phyloP scores from a whole-genome alignment of 2,329 filamentous ascomycete genomes.

The Torrubiellomyces zombiae region DNA sequence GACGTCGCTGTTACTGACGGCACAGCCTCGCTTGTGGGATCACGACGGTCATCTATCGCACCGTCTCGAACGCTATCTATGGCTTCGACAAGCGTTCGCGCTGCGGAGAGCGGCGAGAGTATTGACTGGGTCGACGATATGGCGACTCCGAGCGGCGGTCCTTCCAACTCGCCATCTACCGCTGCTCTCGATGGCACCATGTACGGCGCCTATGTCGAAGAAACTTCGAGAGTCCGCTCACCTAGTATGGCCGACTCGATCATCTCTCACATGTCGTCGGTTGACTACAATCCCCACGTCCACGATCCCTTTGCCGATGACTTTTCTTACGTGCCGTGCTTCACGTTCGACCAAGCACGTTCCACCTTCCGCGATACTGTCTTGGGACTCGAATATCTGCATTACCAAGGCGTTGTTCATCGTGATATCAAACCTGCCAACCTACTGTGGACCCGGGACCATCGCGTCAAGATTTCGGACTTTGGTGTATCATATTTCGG shows the following conservation, averaged over 20 bases:
- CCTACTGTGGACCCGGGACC: conserved; percentile 68
- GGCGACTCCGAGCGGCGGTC: conserved; percentile 34
- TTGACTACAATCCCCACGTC: conserved; percentile 38
- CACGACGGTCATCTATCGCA: conserved; percentile 25
- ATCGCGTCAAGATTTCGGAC: conserved; percentile 92
- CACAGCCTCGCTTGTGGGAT: conserved; percentile 20
- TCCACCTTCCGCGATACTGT: conserved; percentile 84
- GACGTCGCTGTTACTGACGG: conserved; percentile 20
- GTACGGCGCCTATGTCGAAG: conserved; percentile 53
- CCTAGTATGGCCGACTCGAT: conserved; percentile 69
- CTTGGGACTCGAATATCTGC: conserved; percentile 81
- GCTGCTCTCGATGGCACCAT: conserved; percentile 60
- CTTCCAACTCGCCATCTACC: conserved; percentile 33
- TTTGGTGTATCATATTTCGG: conserved; percentile 98
- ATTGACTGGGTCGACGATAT: conserved; percentile 31
- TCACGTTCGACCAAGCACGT: conserved; percentile 71
- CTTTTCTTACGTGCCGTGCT: conserved; percentile 82
- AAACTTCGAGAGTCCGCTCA: conserved; percentile 47
- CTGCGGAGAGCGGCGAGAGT: conserved; percentile 17
- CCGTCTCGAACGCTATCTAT: conserved; percentile 31
- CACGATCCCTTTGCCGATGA: conserved; percentile 67
- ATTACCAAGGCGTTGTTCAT: conserved; percentile 73
- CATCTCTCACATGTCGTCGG: conserved; percentile 51
- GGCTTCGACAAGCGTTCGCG: conserved; percentile 18
- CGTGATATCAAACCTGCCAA: conserved; percentile 83